Conservation (phyloP, 768 basidiomycete species). For the Cyclocybe aegerita region DNA sequence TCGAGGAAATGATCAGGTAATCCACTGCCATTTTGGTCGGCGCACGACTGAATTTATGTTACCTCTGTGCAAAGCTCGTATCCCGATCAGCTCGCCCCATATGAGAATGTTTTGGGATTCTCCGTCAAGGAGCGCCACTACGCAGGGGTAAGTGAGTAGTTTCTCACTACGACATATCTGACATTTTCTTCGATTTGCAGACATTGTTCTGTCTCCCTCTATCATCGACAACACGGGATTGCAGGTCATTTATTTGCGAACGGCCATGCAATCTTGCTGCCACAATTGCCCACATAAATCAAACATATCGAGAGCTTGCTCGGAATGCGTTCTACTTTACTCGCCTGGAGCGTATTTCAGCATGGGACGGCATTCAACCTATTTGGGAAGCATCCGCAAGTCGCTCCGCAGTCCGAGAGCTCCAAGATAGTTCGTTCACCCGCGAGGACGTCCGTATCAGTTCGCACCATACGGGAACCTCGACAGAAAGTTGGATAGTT, state of each 20-base stretch:
- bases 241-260: neutral
- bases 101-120: conserved; percentile 39
- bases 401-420: neutral
- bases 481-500: conserved; percentile 11
- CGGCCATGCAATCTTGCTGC: neutral
- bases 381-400: neutral
- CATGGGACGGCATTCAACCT: neutral
- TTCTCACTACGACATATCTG: neutral
- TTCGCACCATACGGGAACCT: neutral
- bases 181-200: conserved; percentile 2
- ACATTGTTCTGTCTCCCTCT: conserved; percentile 16
- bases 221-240: neutral
- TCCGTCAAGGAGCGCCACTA: conserved; percentile 12
- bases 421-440: neutral
- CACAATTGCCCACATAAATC: neutral
- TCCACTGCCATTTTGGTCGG: neutral
- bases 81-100: conserved; percentile 36
- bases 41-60: neutral
- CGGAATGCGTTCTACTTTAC: conserved; percentile 14
- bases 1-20: conserved; percentile 32
- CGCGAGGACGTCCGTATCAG: neutral
- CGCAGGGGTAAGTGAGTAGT: conserved; percentile 9
- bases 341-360: conserved; percentile 5
- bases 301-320: conserved; percentile 9
- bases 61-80: conserved; percentile 18